Conservation (phyloP, 306 rosid genomes). For the Cucurbita maxima region DNA sequence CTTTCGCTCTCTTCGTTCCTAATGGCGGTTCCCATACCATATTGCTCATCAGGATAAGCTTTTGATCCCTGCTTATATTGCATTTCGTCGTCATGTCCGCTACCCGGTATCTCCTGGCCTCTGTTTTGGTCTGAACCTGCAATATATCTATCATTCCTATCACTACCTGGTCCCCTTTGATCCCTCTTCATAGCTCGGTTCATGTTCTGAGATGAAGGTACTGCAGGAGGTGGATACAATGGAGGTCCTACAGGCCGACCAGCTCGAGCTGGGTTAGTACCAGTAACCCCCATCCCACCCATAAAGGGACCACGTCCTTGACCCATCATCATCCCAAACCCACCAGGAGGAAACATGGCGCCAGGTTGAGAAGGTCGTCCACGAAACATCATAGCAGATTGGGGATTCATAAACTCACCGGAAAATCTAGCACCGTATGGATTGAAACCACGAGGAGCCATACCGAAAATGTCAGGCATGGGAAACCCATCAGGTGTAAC, state of each 20-base stretch:
- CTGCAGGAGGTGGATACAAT: slow-evolving; percentile 69
- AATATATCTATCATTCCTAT: slow-evolving; percentile 54
- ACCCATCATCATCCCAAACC: slow-evolving; percentile 97
- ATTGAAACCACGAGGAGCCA: slow-evolving; percentile 78
- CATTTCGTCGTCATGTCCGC: slow-evolving; percentile 55
- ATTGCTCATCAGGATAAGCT: slow-evolving; percentile 41
- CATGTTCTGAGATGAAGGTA: slow-evolving; percentile 35
- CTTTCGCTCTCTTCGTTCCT: slow-evolving; percentile 81
- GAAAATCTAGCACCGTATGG: slow-evolving; percentile 88
- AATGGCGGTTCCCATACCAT: slow-evolving; percentile 27
- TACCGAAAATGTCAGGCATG: slow-evolving; percentile 76
- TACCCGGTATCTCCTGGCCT: slow-evolving; percentile 50
- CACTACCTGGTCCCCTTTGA: slow-evolving; percentile 41
- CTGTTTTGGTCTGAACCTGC: slow-evolving; percentile 52
- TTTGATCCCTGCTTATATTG: slow-evolving; percentile 55
- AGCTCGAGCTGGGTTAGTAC: slow-evolving; percentile 54
- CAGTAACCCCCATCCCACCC: slow-evolving; percentile 85
- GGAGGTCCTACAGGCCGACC: slow-evolving; percentile 67
- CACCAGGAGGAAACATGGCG: slow-evolving; percentile 67
- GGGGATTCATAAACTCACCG: slow-evolving; percentile 67
- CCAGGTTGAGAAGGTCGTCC: slow-evolving; percentile 89
- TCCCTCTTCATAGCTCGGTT: slow-evolving; percentile 53
- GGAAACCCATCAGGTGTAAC: slow-evolving; percentile 82
- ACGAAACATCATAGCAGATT: slow-evolving; percentile 86
- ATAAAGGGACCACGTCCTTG: slow-evolving; percentile 80